Percentiles rank a stretch among this genome's conserved stretches.
Evolutionary conservation across 768 basidiomycete species (phyloP).

Genomic region (Collybia sordida): DNA sequence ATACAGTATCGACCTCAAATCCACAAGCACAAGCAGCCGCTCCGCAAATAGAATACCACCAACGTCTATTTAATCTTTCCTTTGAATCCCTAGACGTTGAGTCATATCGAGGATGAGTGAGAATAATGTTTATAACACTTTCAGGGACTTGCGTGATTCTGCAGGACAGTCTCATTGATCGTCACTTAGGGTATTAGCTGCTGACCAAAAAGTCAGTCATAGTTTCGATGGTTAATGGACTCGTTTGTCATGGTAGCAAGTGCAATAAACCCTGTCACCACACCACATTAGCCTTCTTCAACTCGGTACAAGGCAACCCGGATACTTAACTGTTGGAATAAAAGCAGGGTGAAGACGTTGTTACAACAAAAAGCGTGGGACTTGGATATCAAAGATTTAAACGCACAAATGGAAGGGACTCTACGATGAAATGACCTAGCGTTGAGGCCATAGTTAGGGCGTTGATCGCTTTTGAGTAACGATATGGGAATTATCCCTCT

Average conservation of each 20-base stretch:
- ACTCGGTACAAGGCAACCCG: slow-evolving; percentile 32
- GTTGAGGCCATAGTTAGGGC: slow-evolving; percentile 11
- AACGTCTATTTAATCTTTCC: slow-evolving; percentile 9
- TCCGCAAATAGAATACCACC: slow-evolving; percentile 14
- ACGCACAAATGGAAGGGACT: slow-evolving; percentile 14
- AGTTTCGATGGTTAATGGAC: no score
- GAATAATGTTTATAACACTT: neutral
- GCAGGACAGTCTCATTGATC: no score
- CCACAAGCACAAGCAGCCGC: slow-evolving; percentile 13
- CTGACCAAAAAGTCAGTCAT: no score
- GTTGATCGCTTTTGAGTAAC: slow-evolving; percentile 13
- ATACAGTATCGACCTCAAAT: neutral
- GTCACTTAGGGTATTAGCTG: no score
- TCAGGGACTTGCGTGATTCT: no score
- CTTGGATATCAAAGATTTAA: slow-evolving; percentile 16
- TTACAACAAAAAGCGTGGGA: slow-evolving; percentile 24
- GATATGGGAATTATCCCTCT: slow-evolving; percentile 20
- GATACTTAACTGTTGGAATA: slow-evolving; percentile 23
- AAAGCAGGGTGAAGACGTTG: no score
- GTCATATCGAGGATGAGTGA: slow-evolving; percentile 9
- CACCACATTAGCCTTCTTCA: slow-evolving; percentile 36
- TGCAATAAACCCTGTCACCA: slow-evolving; percentile 22
- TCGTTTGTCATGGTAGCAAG: no score
- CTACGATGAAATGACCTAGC: slow-evolving; percentile 22
- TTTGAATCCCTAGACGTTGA: slow-evolving; percentile 4